phyloP scores from a whole-genome alignment of 805 yeast species.

The Starmerella stigmatis region DNA sequence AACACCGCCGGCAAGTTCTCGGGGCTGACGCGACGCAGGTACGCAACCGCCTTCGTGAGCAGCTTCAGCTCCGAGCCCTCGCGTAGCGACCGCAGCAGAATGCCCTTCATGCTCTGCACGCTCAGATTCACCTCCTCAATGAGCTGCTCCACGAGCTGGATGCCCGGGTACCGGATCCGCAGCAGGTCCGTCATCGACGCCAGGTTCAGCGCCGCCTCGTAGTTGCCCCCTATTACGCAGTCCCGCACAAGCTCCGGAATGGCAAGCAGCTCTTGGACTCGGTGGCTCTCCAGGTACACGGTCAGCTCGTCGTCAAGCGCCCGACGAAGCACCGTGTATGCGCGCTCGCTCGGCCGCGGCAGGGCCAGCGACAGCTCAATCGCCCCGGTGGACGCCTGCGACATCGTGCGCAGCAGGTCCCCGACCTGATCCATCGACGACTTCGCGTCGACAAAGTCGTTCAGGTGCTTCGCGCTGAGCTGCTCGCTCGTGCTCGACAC shows the following conservation, averaged over 20 bases:
- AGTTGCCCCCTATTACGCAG: slow-evolving; percentile 79
- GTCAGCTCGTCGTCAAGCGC: slow-evolving; percentile 37
- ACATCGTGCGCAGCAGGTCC: slow-evolving; percentile 9
- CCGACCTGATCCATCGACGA: slow-evolving; percentile 14
- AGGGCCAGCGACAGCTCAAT: slow-evolving; percentile 19
- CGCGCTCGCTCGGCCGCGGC: slow-evolving; percentile 20
- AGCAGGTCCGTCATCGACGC: slow-evolving; percentile 64
- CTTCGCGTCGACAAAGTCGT: slow-evolving; percentile 16
- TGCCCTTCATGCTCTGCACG: slow-evolving; percentile 54
- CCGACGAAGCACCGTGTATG: slow-evolving; percentile 15
- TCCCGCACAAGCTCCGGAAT: slow-evolving; percentile 72
- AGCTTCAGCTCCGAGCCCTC: slow-evolving; percentile 74
- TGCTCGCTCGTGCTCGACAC: slow-evolving; percentile 1
- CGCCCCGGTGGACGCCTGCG: slow-evolving; percentile 8
- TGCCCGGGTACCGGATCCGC: slow-evolving; percentile 54
- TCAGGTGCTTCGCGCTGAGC: slow-evolving; percentile 16
- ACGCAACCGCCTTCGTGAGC: slow-evolving; percentile 65
- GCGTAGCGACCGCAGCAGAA: slow-evolving; percentile 55
- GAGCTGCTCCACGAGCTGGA: slow-evolving; percentile 43
- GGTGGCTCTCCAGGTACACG: slow-evolving; percentile 44
- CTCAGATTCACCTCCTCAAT: slow-evolving; percentile 42
- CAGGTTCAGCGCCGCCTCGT: slow-evolving; percentile 80
- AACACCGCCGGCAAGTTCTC: slow-evolving; percentile 22
- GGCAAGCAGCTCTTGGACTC: slow-evolving; percentile 66
- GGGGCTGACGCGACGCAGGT: slow-evolving; percentile 47